Base-by-base conservation (phyloP, 441 rosid species). In the Pelargonium fulgidum region DNA sequence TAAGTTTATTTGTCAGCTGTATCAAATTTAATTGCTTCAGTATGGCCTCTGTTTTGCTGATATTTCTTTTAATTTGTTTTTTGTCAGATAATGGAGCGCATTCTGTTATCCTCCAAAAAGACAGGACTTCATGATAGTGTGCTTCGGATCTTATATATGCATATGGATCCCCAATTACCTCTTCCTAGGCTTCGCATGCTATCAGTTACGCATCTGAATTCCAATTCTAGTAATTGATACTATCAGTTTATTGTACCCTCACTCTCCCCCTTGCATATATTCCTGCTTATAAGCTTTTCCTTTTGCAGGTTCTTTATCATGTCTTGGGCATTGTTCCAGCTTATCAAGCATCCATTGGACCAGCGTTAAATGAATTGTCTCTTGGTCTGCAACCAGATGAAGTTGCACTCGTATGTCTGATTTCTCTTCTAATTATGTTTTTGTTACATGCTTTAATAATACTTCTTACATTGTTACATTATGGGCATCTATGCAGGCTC, bases 111-210 rank as follows among this genome's bases (percentile, higher is more conserved):
- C 54, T 66, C 99, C 70, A 92, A 83, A 85, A 87, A 81, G 84
- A 89, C 97, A 52, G 80, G 78, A 74, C 89, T 95, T 79, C 98
- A 92, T 75, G 95, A 90, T 80, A 85, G 82, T 72, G 97, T 85
- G 76, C 97, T 92, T 70, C 89, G 76, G 76, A 86, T 95, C 80
- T 80, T 95, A 75, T 87, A 80, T 80, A 68, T 90, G 87, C 99
- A 95, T 78, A 75, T 89, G 85, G 99, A 95, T 83, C 93, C 99
- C 44, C 83, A 89, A 71, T 80, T 92, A 70, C 99, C 95, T 16
- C 93, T 91, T 85, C 98, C 98, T n/a, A 87, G 99, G 79, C 89
- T 96, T 72, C 89, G 84, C 72, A 93, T 96, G 99, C 70, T 93
- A 84, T 89, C 97, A 74, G 99, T 96, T 85, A 80, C 2, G 22